phyloP scores from a whole-genome alignment of 495 filamentous ascomycete genomes.

The Massariosphaeria phaeospora region DNA sequence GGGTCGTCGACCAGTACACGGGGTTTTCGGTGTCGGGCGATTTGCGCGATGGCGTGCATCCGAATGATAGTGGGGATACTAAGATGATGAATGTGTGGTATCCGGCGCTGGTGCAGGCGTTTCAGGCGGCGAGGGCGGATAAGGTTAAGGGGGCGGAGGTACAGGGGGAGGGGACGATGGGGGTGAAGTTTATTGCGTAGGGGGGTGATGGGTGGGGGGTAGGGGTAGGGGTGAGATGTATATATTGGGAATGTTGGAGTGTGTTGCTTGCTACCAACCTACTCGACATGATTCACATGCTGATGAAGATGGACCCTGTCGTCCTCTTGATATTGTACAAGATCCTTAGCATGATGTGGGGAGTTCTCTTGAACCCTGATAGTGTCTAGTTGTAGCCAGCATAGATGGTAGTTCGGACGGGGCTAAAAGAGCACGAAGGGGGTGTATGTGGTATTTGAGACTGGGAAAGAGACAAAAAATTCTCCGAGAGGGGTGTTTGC shows the following conservation, averaged over 20 bases:
- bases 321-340: too few species aligned
- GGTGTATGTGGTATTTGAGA: too few species aligned
- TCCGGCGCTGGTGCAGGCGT: slow-evolving; percentile 44
- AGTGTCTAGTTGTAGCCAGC: too few species aligned
- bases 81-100: slow-evolving; percentile 48
- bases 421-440: too few species aligned
- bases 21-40: slow-evolving; percentile 40
- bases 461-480: too few species aligned
- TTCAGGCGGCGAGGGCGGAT: slow-evolving; percentile 7
- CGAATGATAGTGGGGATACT: slow-evolving; percentile 44
- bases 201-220: background rate
- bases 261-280: background rate
- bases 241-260: background rate
- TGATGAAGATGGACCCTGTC: background rate
- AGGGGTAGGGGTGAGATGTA: background rate
- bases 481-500: too few species aligned
- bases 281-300: background rate
- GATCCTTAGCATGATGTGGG: too few species aligned
- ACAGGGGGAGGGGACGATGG: background rate
- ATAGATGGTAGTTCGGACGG: too few species aligned
- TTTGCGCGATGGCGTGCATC: slow-evolving; percentile 48
- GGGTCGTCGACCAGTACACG: slow-evolving; percentile 50
- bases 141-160: slow-evolving; percentile 5
- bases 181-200: slow-evolving; percentile 17
- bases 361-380: too few species aligned